These are phyloP conservation scores for Bathelium albidoporum DNA, from an alignment of 495 filamentous ascomycete genomes.

Conservation along the genomic window DNA sequence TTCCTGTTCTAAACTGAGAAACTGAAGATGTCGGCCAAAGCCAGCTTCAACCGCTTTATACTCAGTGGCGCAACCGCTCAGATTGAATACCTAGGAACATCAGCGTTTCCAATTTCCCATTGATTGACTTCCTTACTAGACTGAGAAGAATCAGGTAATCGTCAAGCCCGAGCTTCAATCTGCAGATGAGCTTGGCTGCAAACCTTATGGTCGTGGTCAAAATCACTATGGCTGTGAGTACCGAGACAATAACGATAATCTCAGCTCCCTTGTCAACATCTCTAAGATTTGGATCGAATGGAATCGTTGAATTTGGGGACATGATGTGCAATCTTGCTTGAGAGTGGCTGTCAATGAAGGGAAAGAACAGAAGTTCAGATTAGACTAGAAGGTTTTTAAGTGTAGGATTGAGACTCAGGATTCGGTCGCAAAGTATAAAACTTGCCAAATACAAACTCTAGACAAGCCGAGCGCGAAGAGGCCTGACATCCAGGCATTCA, in stretches of 20 bases:
- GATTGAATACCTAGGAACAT: neutral
- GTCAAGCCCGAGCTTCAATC: neutral
- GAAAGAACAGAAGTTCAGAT: too few relatives aligned
- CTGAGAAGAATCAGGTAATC: neutral
- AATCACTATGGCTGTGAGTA: neutral
- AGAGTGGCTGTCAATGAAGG: too few relatives aligned
- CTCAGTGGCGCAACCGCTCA: neutral
- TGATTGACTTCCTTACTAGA: neutral
- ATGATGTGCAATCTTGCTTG: too few relatives aligned
- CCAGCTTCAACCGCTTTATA: neutral
- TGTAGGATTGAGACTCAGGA: too few relatives aligned
- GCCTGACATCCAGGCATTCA: too few relatives aligned
- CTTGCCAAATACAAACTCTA: too few relatives aligned
- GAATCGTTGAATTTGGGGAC: neutral
- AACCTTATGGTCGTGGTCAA: neutral
- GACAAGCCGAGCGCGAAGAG: too few relatives aligned
- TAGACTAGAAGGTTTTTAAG: too few relatives aligned
- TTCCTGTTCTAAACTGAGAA: neutral
- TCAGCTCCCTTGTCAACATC: neutral
- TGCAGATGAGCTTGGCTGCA: neutral
- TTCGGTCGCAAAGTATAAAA: too few relatives aligned
- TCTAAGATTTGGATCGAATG: neutral
- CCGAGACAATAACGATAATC: neutral
- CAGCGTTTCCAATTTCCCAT: neutral
- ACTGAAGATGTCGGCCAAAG: conserved; percentile 1